Conservation (phyloP, 805 yeast species). For the Tetrapisispora fleetii region DNA sequence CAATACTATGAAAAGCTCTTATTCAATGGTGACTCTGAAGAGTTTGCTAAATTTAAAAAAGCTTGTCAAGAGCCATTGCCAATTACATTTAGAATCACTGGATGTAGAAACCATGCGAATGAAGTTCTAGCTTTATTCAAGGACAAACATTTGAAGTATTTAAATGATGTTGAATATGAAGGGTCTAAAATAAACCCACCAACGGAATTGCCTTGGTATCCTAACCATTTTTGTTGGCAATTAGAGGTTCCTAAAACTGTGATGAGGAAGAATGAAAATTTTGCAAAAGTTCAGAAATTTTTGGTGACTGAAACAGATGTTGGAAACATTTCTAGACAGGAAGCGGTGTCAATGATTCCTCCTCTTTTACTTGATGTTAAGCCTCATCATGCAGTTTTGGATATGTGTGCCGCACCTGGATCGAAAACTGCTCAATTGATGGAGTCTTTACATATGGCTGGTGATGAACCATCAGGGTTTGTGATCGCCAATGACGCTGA, state of each 20-base stretch:
- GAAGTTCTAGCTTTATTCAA: conserved; percentile 67
- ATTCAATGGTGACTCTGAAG: conserved; percentile 53
- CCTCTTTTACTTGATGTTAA: conserved; percentile 84
- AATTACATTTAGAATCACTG: conserved; percentile 88
- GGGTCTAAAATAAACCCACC: conserved; percentile 67
- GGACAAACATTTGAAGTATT: conserved; percentile 59
- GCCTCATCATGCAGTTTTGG: conserved; percentile 86
- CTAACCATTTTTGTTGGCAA: conserved; percentile 85
- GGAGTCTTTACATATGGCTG: conserved; percentile 71
- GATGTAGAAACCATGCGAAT: conserved; percentile 73
- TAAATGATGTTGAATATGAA: conserved; percentile 58
- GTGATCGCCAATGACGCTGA: conserved; percentile 96
- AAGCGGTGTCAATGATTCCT: conserved; percentile 98
- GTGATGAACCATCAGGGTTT: conserved; percentile 66
- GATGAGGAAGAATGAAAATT: conserved; percentile 76
- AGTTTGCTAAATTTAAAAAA: conserved; percentile 71
- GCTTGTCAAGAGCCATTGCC: conserved; percentile 77
- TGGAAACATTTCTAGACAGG: conserved; percentile 92
- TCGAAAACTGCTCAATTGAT: conserved; percentile 94
- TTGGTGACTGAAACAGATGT: conserved; percentile 91
- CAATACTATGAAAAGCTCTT: conserved; percentile 61
- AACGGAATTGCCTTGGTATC: conserved; percentile 72
- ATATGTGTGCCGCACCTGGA: conserved; percentile 99
- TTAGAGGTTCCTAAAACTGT: conserved; percentile 84
- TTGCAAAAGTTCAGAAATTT: conserved; percentile 79